A percentile compares a stretch with the other conserved stretches of the same genome.
Evolutionary conservation across 2,329 filamentous ascomycete species (phyloP).

Genomic region (Lachnellula hyalina): DNA sequence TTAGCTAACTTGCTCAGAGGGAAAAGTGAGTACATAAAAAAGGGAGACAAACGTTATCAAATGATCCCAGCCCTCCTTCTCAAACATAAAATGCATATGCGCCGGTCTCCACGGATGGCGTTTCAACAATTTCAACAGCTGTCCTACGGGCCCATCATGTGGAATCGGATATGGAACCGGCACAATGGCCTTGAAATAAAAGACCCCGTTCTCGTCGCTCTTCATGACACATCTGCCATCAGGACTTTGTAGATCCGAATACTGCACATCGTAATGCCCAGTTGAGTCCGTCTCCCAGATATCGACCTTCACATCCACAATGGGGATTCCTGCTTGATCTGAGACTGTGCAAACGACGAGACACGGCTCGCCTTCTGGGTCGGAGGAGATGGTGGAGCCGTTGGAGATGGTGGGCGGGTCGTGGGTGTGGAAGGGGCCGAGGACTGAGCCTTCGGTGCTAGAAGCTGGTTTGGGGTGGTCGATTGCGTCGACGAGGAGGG

Average conservation of each 20-base stretch:
- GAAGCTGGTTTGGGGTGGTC: constrained; percentile 71
- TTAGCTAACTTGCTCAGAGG: too few species aligned
- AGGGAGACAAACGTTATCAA: constrained; percentile 61
- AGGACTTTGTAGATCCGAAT: constrained; percentile 55
- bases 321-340: constrained; percentile 57
- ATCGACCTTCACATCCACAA: constrained; percentile 65
- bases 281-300: constrained; percentile 80
- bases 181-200: constrained; percentile 82
- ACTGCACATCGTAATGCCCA: constrained; percentile 81
- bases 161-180: constrained; percentile 85
- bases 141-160: constrained; percentile 76
- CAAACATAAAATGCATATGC: constrained; percentile 88
- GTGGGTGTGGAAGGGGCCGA: constrained; percentile 80
- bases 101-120: constrained; percentile 73
- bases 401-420: constrained; percentile 55
- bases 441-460: constrained; percentile 71
- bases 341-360: constrained; percentile 69
- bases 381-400: constrained; percentile 61
- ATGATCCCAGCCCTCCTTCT: constrained; percentile 71
- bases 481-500: constrained; percentile 74
- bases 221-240: constrained; percentile 69
- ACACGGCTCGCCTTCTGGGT: constrained; percentile 63
- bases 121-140: constrained; percentile 58
- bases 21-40: too few species aligned
- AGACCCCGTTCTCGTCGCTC: constrained; percentile 65